Percentiles rank a stretch among this genome's conserved stretches.
These are phyloP conservation scores for Malus fusca DNA, from an alignment of 306 rosid genomes.

Conservation along the genomic window DNA sequence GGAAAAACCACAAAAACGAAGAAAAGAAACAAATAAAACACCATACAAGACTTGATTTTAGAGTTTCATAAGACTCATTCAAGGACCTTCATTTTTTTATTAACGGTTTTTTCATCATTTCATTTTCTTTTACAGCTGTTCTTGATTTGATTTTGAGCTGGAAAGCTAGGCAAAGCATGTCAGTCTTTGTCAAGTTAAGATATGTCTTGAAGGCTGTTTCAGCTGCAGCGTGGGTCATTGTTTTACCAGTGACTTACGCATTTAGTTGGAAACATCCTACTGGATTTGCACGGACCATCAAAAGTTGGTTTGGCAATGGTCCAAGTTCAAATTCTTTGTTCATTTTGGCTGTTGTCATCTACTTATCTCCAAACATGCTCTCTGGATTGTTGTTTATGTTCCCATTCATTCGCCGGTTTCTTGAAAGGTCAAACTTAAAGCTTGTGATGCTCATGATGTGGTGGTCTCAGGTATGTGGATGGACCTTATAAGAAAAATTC, in stretches of 20 bases:
- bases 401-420: constrained; percentile 68
- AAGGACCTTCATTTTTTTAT: constrained; percentile 4
- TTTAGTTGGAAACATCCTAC: constrained; percentile 75
- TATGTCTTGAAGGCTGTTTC: constrained; percentile 60
- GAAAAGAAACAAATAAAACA: not conserved
- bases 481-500: constrained; percentile 7
- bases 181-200: constrained; percentile 67
- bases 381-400: constrained; percentile 64
- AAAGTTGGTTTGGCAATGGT: constrained; percentile 83
- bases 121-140: constrained; percentile 47
- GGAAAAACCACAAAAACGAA: not conserved
- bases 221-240: constrained; percentile 80
- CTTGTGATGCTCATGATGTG: constrained; percentile 71
- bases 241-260: constrained; percentile 87
- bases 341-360: constrained; percentile 74
- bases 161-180: constrained; percentile 86
- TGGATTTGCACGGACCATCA: constrained; percentile 81
- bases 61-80: not conserved
- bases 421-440: constrained; percentile 60
- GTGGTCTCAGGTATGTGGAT: constrained; percentile 88
- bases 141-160: constrained; percentile 79
- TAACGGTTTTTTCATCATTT: constrained; percentile 8
- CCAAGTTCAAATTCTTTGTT: constrained; percentile 80
- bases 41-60: not conserved
- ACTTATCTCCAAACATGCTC: constrained; percentile 86